Conservation (phyloP, 2,329 filamentous ascomycete species). For the Aspergillus fumigatiaffinis region DNA sequence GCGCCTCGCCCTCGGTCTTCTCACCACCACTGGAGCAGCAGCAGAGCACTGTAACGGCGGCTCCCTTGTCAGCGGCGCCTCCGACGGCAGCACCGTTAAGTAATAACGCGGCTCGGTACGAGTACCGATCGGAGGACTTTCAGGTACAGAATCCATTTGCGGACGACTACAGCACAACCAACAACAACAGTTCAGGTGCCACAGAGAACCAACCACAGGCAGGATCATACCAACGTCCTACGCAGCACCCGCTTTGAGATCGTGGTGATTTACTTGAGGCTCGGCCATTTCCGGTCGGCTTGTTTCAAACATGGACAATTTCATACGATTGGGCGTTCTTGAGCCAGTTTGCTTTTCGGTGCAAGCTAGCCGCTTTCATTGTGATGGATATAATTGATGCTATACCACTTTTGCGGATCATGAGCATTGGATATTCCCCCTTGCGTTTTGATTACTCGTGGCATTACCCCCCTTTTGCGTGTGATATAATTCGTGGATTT, state of each 20-base stretch:
- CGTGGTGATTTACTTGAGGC: background rate
- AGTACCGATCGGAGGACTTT: conserved; percentile 38
- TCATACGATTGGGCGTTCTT: background rate
- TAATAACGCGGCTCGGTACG: conserved; percentile 18
- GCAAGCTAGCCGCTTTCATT: background rate
- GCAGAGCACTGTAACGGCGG: conserved; percentile 2
- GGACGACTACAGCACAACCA: conserved; percentile 24
- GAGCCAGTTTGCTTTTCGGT: background rate
- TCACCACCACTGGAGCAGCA: background rate
- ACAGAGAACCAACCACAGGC: conserved; percentile 7
- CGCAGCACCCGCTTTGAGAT: background rate
- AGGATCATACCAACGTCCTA: background rate
- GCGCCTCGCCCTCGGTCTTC: conserved; percentile 8
- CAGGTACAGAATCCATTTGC: conserved; percentile 42
- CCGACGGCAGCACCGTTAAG: conserved; percentile 6
- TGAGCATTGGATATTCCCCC: background rate
- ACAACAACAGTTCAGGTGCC: conserved; percentile 12
- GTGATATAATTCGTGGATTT: background rate
- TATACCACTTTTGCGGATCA: background rate
- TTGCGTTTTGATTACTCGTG: background rate
- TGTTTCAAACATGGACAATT: background rate
- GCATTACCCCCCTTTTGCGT: background rate
- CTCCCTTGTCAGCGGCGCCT: conserved; percentile 11
- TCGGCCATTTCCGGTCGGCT: background rate
- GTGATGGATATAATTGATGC: background rate